phyloP scores from a whole-genome alignment of 805 yeast species.

The Candida insectalens region DNA sequence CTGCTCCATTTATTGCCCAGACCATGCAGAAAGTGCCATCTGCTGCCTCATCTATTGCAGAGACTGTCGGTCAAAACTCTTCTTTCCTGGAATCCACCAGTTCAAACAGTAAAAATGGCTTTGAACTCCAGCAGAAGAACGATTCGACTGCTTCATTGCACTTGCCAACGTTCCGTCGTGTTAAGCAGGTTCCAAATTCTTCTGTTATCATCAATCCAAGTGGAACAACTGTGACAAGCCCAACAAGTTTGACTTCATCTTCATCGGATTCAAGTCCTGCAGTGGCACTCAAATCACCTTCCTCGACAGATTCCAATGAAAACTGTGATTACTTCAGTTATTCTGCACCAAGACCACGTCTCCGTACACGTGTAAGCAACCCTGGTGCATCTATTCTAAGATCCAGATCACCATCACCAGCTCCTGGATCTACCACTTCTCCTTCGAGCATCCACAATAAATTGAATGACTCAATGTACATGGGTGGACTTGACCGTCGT shows the following conservation, averaged over 20 bases:
- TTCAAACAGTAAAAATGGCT: too few relatives aligned
- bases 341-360: constrained; percentile 18
- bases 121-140: constrained; percentile 5
- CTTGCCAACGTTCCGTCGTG: constrained; percentile 17
- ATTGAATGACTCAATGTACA: background rate
- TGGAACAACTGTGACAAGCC: too few relatives aligned
- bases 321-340: constrained; percentile 19
- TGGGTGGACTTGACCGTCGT: background rate
- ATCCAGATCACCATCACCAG: constrained; percentile 1
- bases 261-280: too few relatives aligned
- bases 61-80: constrained; percentile 2
- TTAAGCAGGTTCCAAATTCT: too few relatives aligned
- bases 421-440: background rate
- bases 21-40: constrained; percentile 5
- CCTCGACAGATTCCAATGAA: constrained; percentile 4
- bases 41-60: background rate
- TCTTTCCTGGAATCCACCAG: constrained; percentile 1
- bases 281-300: too few relatives aligned
- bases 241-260: too few relatives aligned
- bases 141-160: constrained; percentile 15
- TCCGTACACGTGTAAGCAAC: constrained; percentile 4
- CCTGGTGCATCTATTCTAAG: background rate
- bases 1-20: too few relatives aligned
- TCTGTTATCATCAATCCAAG: too few relatives aligned
- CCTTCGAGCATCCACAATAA: background rate